Conservation (phyloP, 2,329 filamentous ascomycete genomes). For the Talaromyces marneffei region DNA sequence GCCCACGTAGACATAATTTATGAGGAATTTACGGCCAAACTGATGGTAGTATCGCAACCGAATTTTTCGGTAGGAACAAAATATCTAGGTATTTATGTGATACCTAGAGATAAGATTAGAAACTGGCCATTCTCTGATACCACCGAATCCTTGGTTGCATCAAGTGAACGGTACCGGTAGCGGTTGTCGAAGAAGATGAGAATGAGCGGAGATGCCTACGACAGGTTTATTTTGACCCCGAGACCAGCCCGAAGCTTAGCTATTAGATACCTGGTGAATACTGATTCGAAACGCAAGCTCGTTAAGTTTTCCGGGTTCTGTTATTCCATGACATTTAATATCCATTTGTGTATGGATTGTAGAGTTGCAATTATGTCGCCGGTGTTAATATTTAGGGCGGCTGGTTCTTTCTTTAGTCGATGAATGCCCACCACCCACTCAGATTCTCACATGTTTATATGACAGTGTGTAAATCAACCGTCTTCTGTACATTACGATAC, state of each 20-base stretch:
- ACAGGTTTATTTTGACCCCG: no score
- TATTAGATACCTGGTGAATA: no score
- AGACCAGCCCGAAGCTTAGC: no score
- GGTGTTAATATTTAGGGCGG: neutral
- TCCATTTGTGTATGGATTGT: neutral
- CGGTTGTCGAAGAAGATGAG: neutral
- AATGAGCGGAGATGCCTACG: neutral
- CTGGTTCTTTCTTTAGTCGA: no score
- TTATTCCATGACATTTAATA: neutral
- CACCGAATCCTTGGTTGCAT: no score
- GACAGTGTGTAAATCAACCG: no score
- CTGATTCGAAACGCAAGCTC: no score
- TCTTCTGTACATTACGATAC: no score
- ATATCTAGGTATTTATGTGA: neutral
- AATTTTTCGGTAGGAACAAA: neutral
- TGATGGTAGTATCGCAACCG: neutral
- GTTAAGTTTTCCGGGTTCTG: neutral
- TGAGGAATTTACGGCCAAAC: neutral
- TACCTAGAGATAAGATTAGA: neutral
- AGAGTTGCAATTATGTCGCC: neutral
- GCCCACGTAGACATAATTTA: neutral
- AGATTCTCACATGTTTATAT: no score
- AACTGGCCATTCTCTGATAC: neutral
- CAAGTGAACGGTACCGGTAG: neutral
- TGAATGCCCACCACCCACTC: no score